These are phyloP conservation scores for Salvia hispanica DNA, from an alignment of 257 asterid genomes.

Conservation along the genomic window DNA sequence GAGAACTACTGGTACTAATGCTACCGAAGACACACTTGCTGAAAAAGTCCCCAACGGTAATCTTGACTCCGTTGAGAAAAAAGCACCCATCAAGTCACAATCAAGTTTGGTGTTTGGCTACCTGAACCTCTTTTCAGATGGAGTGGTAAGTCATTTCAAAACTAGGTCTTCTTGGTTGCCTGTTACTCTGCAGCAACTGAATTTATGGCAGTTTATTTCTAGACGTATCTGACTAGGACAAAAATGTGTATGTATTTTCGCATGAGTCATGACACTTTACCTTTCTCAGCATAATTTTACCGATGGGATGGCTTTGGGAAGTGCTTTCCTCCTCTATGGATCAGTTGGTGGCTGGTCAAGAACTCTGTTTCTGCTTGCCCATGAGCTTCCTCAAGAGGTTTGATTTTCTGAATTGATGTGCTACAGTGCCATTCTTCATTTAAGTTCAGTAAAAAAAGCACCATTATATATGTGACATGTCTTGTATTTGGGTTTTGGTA, in stretches of 20 bases:
- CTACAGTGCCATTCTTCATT: conserved; percentile 1
- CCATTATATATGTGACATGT: background rate
- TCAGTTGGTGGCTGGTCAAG: conserved; percentile 99
- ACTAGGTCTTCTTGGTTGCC: conserved; percentile 6
- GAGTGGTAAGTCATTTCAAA: conserved; percentile 67
- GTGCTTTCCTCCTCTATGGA: conserved; percentile 96
- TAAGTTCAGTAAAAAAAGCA: too few species aligned
- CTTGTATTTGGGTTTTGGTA: conserved; percentile 5
- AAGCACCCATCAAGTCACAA: conserved; percentile 53
- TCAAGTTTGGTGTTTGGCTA: conserved; percentile 93
- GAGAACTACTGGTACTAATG: conserved; percentile 54
- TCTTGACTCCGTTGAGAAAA: conserved; percentile 26
- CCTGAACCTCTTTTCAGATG: conserved; percentile 95
- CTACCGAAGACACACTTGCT: conserved; percentile 42
- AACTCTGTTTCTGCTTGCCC: conserved; percentile 94
- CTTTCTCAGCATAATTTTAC: conserved; percentile 91
- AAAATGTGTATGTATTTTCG: conserved; percentile 20
- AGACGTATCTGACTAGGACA: conserved; percentile 25
- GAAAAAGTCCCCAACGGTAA: conserved; percentile 40
- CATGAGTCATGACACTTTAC: conserved; percentile 23
- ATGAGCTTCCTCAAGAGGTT: conserved; percentile 99
- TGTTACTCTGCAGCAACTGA: conserved; percentile 19
- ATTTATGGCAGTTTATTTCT: conserved; percentile 13
- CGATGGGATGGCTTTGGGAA: conserved; percentile 99
- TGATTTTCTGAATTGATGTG: conserved; percentile 15